Conservation (phyloP, 2,329 filamentous ascomycete genomes). For the Colletotrichum navitas region DNA sequence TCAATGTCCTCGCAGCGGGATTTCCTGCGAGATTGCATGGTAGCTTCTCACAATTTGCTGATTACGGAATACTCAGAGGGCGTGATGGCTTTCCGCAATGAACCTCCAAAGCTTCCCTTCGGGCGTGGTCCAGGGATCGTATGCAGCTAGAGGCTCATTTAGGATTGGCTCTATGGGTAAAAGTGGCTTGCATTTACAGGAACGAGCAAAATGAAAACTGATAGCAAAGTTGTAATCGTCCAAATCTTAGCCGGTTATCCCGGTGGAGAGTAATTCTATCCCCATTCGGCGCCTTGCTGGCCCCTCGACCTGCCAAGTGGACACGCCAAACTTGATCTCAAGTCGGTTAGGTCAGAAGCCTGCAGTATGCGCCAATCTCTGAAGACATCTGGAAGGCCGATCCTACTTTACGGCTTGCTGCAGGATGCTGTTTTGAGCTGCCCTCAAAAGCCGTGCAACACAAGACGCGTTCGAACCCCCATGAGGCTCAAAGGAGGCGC, state of each 20-base stretch:
- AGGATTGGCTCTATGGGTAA: conserved; percentile 22
- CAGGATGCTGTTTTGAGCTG: conserved; percentile 24
- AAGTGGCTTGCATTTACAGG: conserved; percentile 34
- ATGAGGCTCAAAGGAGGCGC: conserved; percentile 38
- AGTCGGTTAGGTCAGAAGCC: neutral
- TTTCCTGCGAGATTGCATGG: conserved; percentile 33
- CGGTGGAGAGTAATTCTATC: conserved; percentile 19
- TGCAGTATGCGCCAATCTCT: neutral
- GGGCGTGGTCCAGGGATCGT: conserved; percentile 11
- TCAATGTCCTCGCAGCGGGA: neutral
- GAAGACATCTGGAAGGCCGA: neutral
- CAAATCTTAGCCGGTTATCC: conserved; percentile 21
- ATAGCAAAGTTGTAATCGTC: conserved; percentile 21
- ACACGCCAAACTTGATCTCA: conserved; percentile 24
- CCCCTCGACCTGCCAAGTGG: conserved; percentile 25
- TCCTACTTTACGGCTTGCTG: conserved; percentile 23
- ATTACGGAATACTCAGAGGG: conserved; percentile 10
- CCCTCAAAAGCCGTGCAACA: conserved; percentile 27
- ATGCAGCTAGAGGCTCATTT: conserved; percentile 3
- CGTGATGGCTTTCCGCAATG: conserved; percentile 4
- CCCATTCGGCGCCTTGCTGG: conserved; percentile 22
- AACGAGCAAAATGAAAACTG: conserved; percentile 24
- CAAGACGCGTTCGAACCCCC: conserved; percentile 25
- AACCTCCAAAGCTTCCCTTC: conserved; percentile 18
- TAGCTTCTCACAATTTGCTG: conserved; percentile 28